Conservation (phyloP, 2,329 filamentous ascomycete species). For the Phialemonium atrogriseum region DNA sequence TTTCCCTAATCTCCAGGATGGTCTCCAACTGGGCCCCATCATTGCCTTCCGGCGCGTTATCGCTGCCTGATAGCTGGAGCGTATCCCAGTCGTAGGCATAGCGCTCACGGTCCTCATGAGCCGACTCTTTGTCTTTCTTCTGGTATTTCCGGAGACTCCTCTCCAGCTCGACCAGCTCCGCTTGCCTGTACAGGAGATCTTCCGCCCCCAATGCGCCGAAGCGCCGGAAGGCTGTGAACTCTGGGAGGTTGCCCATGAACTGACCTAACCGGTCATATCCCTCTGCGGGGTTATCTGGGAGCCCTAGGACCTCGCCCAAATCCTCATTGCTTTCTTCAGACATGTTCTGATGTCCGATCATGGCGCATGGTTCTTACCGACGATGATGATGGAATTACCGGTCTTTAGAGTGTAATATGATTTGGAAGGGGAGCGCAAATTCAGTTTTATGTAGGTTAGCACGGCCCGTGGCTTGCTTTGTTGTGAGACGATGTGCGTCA, state of each 20-base stretch:
- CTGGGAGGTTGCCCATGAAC: conserved; percentile 4
- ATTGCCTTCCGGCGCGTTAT: conserved; percentile 3
- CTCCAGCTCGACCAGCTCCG: conserved; percentile 5
- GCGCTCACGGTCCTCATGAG: conserved; percentile 1
- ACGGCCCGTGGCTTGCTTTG: too few relatives aligned
- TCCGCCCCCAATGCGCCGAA: conserved; percentile 5
- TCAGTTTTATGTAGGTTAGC: too few relatives aligned
- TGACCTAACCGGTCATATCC: conserved; percentile 5
- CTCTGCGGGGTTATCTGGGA: too few relatives aligned
- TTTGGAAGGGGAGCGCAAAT: too few relatives aligned
- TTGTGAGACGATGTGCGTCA: too few relatives aligned
- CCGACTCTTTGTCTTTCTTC: conserved; percentile 6
- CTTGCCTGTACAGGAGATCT: conserved; percentile 6
- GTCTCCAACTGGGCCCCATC: conserved; percentile 3
- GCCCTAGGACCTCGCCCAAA: too few relatives aligned
- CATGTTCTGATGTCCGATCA: too few relatives aligned
- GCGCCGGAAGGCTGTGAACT: conserved; percentile 2
- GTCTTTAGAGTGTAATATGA: too few relatives aligned
- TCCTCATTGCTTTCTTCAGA: too few relatives aligned
- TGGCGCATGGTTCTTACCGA: too few relatives aligned
- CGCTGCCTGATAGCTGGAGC: background rate
- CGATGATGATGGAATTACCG: too few relatives aligned
- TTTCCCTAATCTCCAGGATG: conserved; percentile 5
- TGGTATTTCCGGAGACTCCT: conserved; percentile 2
- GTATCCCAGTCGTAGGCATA: conserved; percentile 3